Evolutionary conservation across 306 rosid genomes (phyloP).

Genomic region (Cicer chorassanicum): DNA sequence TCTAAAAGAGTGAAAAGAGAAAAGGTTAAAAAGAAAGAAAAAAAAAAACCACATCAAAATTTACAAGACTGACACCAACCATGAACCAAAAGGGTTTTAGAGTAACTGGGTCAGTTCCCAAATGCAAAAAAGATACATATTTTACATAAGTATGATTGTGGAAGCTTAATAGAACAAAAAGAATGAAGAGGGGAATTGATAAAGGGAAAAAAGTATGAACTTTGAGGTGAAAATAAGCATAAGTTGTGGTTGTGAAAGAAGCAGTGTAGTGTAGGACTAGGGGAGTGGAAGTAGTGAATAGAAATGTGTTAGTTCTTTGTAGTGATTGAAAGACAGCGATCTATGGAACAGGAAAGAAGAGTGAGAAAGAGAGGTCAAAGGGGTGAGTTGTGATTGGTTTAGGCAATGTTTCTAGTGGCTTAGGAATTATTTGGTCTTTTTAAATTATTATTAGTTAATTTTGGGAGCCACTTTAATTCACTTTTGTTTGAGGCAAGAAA

Average conservation of each 20-base stretch:
- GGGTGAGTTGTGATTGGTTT: constrained; percentile 83
- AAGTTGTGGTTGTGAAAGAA: constrained; percentile 37
- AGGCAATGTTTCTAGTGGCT: constrained; percentile 56
- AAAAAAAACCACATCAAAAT: constrained; percentile 46
- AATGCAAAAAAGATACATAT: constrained; percentile 27
- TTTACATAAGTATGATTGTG: not conserved
- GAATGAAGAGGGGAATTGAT: constrained; percentile 21
- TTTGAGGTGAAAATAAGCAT: constrained; percentile 21
- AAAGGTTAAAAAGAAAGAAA: not conserved
- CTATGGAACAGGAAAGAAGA: constrained; percentile 55
- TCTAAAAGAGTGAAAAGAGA: constrained; percentile 45
- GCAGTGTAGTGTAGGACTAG: not conserved
- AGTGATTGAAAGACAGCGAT: constrained; percentile 53
- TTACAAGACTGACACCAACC: not conserved
- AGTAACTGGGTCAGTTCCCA: constrained; percentile 29
- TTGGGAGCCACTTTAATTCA: not conserved
- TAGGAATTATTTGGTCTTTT: not conserved
- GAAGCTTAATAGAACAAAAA: constrained; percentile 15
- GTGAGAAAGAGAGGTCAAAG: constrained; percentile 49
- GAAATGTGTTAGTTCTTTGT: constrained; percentile 44
- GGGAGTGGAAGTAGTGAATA: constrained; percentile 40
- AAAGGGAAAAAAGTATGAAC: constrained; percentile 8
- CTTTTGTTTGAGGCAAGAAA: too few relatives aligned
- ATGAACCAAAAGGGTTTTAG: not conserved
- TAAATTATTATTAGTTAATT: not conserved